Percentiles rank a stretch among this genome's conserved stretches.
These are phyloP conservation scores for Chaetomium cochliodes DNA, from an alignment of 495 filamentous ascomycete species.

Conservation along the genomic window DNA sequence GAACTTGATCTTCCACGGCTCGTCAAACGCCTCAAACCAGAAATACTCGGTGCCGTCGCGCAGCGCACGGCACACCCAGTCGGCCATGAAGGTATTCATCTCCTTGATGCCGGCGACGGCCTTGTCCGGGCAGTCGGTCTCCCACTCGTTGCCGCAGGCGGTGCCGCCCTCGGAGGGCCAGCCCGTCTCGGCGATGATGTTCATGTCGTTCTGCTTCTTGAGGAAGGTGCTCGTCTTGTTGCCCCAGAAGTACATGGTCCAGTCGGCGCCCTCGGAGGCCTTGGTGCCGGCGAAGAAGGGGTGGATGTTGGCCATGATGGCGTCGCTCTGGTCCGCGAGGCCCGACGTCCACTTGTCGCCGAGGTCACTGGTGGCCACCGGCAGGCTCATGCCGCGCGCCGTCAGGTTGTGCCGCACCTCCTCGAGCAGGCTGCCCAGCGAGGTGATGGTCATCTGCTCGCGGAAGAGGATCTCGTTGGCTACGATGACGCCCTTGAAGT, in stretches of 20 bases:
- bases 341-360: slow-evolving; percentile 79
- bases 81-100: slow-evolving; percentile 83
- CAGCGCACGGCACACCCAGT: slow-evolving; percentile 80
- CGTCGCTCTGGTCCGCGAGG: slow-evolving; percentile 68
- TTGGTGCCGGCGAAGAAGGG: slow-evolving; percentile 89
- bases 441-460: slow-evolving; percentile 61
- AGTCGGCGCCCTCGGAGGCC: slow-evolving; percentile 65
- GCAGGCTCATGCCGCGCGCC: slow-evolving; percentile 60
- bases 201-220: slow-evolving; percentile 57
- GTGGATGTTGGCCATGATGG: slow-evolving; percentile 96
- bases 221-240: slow-evolving; percentile 56
- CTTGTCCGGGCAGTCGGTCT: slow-evolving; percentile 55
- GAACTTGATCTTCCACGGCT: slow-evolving; percentile 85
- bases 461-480: slow-evolving; percentile 94
- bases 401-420: slow-evolving; percentile 72
- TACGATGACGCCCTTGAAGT: slow-evolving; percentile 83
- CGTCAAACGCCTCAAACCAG: slow-evolving; percentile 95
- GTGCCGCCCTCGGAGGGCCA: slow-evolving; percentile 89
- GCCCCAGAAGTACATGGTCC: slow-evolving; percentile 88
- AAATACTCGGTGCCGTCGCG: slow-evolving; percentile 86
- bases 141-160: slow-evolving; percentile 60
- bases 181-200: slow-evolving; percentile 84
- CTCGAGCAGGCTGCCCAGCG: slow-evolving; percentile 64
- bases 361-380: slow-evolving; percentile 85
- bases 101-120: slow-evolving; percentile 76